Base-by-base conservation (phyloP, 176 grass and related monocot genomes). In the Musa schizocarpa region DNA sequence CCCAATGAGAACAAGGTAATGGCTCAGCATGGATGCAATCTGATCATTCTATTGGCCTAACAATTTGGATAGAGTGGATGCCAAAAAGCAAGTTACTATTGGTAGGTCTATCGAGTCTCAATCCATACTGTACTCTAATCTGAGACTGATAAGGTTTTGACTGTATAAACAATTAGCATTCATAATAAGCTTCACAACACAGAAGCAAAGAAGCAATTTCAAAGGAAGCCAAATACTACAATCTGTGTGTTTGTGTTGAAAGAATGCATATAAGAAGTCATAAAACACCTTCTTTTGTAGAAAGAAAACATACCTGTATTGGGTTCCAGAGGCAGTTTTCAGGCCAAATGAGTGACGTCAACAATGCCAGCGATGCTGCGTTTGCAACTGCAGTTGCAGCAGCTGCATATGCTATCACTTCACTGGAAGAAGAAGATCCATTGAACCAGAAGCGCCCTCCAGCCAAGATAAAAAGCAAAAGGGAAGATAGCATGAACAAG, bases 331-430 rank as follows among this genome's bases (percentile, higher is more conserved):
- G 78, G 50, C 52, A 78, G 82, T 62, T 73, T 83, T 63, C 34
- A 73, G 83, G 52, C 0, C 70, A 79, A 82, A 91, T 96, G 88
- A 77, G 73, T 21, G 75, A 74, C 7, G 12, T n/a, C 2, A 80
- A 86, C 0, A 81, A 72, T 73, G 79, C 75, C 16, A 50, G 16
- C 19, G 43, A 70, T 70, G 50, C 20, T 11, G 43, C 19, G 72
- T 87, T 78, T 13, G 87, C 82, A 64, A 83, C 83, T 73, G 79
- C 87, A 72, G 80, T 91, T 81, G 95, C 90, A 20, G 95, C 90
- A 6, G 79, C 88, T 56, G 82, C 95, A 79, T 91, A 87, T 69
- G 95, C 95, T 62, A 90, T 92, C 68, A 64, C 72, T 21, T 64
- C 76, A 21, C 75, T 13, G 81, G 90, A 98, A 72, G 83, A 94